Evolutionary conservation across 805 yeast genomes (phyloP).

Genomic region (Ogataea glucozyma): DNA sequence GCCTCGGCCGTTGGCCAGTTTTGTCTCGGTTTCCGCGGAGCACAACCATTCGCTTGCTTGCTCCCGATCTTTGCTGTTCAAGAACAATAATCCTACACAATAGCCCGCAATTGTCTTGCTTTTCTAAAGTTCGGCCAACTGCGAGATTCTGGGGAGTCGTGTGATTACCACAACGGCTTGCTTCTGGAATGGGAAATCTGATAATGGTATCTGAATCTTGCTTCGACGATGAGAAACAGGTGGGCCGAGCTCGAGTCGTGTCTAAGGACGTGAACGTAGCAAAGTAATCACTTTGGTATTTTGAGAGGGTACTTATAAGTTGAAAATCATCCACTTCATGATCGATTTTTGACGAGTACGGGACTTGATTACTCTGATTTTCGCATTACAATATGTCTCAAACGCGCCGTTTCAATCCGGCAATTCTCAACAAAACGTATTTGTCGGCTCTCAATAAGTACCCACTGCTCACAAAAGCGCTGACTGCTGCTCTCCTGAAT

Average conservation of each 20-base stretch:
- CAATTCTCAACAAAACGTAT: conserved; percentile 30
- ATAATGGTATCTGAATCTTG: conserved; percentile 2
- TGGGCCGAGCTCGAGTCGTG: not conserved
- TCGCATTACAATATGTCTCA: not conserved
- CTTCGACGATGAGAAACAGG: not conserved
- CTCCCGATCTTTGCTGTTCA: not conserved
- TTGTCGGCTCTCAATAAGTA: conserved; percentile 42
- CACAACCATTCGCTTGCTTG: no score
- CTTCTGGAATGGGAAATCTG: conserved; percentile 7
- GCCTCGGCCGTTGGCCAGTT: no score
- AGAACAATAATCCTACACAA: not conserved
- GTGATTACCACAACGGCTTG: conserved; percentile 2
- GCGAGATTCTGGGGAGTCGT: conserved; percentile 1
- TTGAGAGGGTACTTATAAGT: no score
- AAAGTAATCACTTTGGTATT: no score
- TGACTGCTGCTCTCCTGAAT: conserved; percentile 56
- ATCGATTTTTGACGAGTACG: not conserved
- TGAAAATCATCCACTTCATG: no score
- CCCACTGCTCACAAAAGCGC: conserved; percentile 60
- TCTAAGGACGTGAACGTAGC: no score
- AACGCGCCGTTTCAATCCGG: not conserved
- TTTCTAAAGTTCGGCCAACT: conserved; percentile 3
- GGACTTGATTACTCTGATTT: not conserved
- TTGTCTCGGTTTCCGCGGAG: no score
- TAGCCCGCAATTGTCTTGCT: not conserved